Base-by-base conservation (phyloP, 1,284 basidiomycete genomes). In the Ustilago esculenta region DNA sequence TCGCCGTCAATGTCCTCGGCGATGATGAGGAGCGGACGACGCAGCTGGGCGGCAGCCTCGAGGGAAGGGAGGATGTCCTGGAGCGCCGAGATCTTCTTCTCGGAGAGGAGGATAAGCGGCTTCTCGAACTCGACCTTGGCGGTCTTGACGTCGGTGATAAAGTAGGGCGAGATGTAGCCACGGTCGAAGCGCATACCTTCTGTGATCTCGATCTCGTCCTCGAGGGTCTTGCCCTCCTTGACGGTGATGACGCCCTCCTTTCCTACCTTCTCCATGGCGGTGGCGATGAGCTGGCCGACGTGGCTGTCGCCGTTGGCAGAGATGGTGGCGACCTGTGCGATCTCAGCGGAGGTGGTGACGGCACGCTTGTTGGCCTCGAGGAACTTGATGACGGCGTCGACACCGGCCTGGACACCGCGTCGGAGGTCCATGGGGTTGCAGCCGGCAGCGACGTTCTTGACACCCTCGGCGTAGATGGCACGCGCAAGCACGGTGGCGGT, bases 121-220 rank as follows among this genome's bases (percentile, higher is more conserved):
- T 97, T 97, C 86, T 98, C 95, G 76, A 97, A 92, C 84, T 98
- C 94, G 85, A 90, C 90, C 84, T 93, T 94, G 84, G 98, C 95
- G 57, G 88, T 85, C 88, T 98, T 98, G 86, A 95, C 91, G 85
- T 98, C 94, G 78, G 95, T 98, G 85, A 98, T 90, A 83, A 98
- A 96, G 88, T 98, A 98, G 1, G 95, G 94, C 2, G 92, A 94
- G 85, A 98, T 96, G 88, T 89, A 98, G 39, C 95, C 95, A 52
- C 95, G 91, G 88, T 98, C 95, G 85, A 98, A 98, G 80, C 94
- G 90, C 95, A 98, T 98, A 82, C 95, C 95, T 85, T 98, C 95
- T 27, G 95, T 98, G 82, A 98, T 94, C 84, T 98, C 95, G 82
- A 98, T 98, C 85, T 97, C 84, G 82, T 98, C 95, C 79, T 97